A percentile compares a stretch with the other conserved stretches of the same genome.
Evolutionary conservation across 164 flowering plant genomes (phyloP).

Genomic region (Sextonia rubra): DNA sequence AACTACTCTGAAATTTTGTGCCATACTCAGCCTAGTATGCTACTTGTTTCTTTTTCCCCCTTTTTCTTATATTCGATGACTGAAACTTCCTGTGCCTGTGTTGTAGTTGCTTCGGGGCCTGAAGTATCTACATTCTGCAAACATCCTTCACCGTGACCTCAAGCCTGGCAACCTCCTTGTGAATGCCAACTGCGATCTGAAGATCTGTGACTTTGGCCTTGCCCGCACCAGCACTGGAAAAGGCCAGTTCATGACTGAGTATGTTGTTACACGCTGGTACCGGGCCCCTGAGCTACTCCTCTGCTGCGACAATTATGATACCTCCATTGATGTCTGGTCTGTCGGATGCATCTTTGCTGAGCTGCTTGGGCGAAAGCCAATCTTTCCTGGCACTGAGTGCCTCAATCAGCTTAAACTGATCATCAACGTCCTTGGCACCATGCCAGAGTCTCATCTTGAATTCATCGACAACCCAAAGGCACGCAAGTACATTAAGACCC

Average conservation of each 20-base stretch:
- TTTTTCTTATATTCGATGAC: background rate
- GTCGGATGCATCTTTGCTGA: constrained; percentile 95
- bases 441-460: constrained; percentile 57
- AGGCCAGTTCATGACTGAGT: constrained; percentile 92
- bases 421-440: constrained; percentile 77
- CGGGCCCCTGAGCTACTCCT: constrained; percentile 91
- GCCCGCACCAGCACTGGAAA: constrained; percentile 75
- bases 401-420: constrained; percentile 83
- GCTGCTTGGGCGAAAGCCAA: constrained; percentile 77
- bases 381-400: constrained; percentile 87
- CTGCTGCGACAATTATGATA: constrained; percentile 84
- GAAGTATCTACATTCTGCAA: constrained; percentile 90
- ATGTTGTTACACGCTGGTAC: constrained; percentile 95
- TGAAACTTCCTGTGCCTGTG: background rate
- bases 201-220: constrained; percentile 88
- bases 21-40: no score
- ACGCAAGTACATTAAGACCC: constrained; percentile 53
- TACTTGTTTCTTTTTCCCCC: no score
- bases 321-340: constrained; percentile 94
- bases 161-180: constrained; percentile 89
- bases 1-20: no score
- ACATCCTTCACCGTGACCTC: constrained; percentile 86
- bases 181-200: constrained; percentile 85
- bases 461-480: constrained; percentile 87
- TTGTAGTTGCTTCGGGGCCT: constrained; percentile 78